These are phyloP conservation scores for Cynanchum wilfordii DNA, from an alignment of 257 asterid species.

Conservation along the genomic window DNA sequence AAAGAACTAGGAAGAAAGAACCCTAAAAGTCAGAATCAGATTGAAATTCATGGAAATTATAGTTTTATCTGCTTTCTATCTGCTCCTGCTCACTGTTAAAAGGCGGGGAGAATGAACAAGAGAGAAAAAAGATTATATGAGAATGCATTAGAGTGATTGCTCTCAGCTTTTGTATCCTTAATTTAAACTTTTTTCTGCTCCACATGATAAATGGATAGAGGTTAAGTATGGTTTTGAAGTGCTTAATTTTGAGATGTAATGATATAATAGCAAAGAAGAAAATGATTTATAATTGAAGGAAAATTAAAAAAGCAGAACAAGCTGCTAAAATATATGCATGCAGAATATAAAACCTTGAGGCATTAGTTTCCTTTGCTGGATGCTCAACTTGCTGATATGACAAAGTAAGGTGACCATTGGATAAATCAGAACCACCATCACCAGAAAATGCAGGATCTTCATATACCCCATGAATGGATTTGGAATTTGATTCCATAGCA, in stretches of 20 bases:
- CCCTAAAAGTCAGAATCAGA: constrained; percentile 1
- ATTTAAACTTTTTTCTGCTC: not conserved
- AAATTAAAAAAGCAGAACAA: not conserved
- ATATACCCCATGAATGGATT: constrained; percentile 15
- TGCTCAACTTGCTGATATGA: constrained; percentile 36
- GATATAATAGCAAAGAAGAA: not conserved
- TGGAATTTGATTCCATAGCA: constrained; percentile 30
- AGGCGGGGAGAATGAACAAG: not conserved
- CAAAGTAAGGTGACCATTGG: constrained; percentile 34
- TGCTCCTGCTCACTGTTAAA: not conserved
- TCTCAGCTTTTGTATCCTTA: not conserved
- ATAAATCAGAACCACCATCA: constrained; percentile 20
- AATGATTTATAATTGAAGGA: not conserved
- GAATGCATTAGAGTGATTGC: not conserved
- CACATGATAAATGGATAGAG: not conserved
- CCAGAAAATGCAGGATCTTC: constrained; percentile 20
- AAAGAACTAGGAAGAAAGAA: not conserved
- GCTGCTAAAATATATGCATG: not conserved
- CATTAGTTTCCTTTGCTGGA: constrained; percentile 23
- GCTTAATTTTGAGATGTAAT: not conserved
- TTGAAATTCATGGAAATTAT: not conserved
- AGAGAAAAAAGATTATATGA: not conserved
- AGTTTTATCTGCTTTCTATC: not conserved
- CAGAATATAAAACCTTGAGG: constrained; percentile 32
- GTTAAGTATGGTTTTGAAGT: too few species aligned